Evolutionary conservation across 148 eudicot genomes (phyloP).

Genomic region (Heliamphora exappendiculata): DNA sequence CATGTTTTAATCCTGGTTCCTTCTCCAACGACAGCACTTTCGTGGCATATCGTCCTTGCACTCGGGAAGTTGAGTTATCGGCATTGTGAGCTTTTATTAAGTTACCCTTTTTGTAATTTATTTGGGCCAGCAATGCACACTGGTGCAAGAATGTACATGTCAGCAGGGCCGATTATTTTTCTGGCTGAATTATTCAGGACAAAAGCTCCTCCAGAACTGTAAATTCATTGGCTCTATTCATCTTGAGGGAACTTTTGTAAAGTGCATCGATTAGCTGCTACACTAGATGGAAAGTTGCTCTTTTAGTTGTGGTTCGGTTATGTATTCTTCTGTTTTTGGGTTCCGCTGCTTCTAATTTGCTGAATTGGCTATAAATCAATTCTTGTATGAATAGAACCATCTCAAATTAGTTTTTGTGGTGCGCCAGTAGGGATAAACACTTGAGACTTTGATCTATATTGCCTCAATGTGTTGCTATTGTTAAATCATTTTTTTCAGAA

Average conservation of each 20-base stretch:
- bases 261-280: not conserved
- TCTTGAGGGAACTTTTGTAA: not conserved
- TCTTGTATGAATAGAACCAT: too few species aligned
- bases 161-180: not conserved
- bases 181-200: not conserved
- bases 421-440: too few species aligned
- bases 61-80: conserved; percentile 76
- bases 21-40: conserved; percentile 75
- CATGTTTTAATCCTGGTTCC: conserved; percentile 94
- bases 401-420: too few species aligned
- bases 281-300: not conserved
- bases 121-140: not conserved
- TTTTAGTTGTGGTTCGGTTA: too few species aligned
- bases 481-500: too few species aligned
- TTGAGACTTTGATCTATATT: too few species aligned
- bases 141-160: not conserved
- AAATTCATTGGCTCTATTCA: not conserved
- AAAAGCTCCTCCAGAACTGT: not conserved
- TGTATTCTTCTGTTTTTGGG: too few species aligned
- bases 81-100: conserved; percentile 30
- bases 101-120: not conserved
- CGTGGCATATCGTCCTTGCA: conserved; percentile 79
- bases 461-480: too few species aligned
- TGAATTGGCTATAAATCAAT: too few species aligned
- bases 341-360: too few species aligned